Evolutionary conservation across 192 early-diverging fungal genomes (phyloP).

Genomic region (Umbelopsis isabellina): DNA sequence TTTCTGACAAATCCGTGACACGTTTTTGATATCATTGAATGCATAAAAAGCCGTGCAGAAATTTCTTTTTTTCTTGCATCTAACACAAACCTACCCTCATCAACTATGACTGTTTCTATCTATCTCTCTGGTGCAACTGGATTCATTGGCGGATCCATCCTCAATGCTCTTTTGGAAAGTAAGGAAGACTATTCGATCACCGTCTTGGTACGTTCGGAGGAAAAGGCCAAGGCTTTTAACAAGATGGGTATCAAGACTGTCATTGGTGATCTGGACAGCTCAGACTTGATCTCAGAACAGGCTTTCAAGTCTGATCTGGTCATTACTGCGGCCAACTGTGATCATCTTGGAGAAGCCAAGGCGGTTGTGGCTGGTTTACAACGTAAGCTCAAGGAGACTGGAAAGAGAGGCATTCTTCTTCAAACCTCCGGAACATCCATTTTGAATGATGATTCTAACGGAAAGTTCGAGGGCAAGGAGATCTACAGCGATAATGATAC

Average conservation of each 20-base stretch:
- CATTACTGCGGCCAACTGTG: neutral
- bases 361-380: slow-evolving; percentile 10
- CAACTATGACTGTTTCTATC: slow-evolving; percentile 8
- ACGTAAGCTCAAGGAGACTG: slow-evolving; percentile 13
- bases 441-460: neutral
- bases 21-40: neutral
- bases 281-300: neutral
- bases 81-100: neutral
- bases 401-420: neutral
- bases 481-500: slow-evolving; percentile 4
- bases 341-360: slow-evolving; percentile 21
- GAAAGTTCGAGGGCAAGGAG: neutral
- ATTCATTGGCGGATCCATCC: slow-evolving; percentile 3
- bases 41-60: neutral
- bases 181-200: slow-evolving; percentile 17
- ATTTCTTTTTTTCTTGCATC: neutral
- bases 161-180: neutral
- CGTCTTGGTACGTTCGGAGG: slow-evolving; percentile 15
- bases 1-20: slow-evolving; percentile 22
- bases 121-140: slow-evolving; percentile 19
- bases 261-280: neutral
- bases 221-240: neutral
- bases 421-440: slow-evolving; percentile 15
- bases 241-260: slow-evolving; percentile 10
- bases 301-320: slow-evolving; percentile 10